phyloP scores from a whole-genome alignment of 192 early-diverging fungal genomes.

The Podila clonocystis region DNA sequence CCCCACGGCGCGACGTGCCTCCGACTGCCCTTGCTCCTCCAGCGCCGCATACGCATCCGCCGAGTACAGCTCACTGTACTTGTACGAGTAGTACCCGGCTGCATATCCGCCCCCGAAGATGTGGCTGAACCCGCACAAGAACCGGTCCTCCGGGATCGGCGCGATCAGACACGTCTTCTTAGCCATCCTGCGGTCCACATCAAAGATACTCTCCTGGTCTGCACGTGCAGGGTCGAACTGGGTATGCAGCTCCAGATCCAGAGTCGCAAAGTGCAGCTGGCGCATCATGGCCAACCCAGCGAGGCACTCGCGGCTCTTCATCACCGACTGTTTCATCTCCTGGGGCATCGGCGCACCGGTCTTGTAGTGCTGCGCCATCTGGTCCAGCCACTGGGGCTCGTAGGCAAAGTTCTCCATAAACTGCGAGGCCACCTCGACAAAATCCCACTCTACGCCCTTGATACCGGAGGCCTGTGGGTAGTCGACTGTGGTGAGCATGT shows the following conservation, averaged over 20 bases:
- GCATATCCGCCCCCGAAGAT: constrained; percentile 69
- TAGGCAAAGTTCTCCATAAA: constrained; percentile 74
- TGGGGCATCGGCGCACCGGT: constrained; percentile 62
- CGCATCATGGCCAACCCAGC: constrained; percentile 63
- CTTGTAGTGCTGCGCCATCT: constrained; percentile 61
- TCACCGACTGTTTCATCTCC: constrained; percentile 63
- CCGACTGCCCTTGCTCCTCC: constrained; percentile 54
- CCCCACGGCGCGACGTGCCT: constrained; percentile 34
- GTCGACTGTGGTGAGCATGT: constrained; percentile 68
- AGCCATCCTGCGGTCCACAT: constrained; percentile 60
- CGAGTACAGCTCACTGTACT: constrained; percentile 70
- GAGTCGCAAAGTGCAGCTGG: constrained; percentile 64
- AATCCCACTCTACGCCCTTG: constrained; percentile 73
- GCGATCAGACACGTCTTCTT: constrained; percentile 55
- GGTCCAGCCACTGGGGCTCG: constrained; percentile 61
- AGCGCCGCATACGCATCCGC: constrained; percentile 71
- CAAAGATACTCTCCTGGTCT: constrained; percentile 56
- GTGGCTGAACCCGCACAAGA: constrained; percentile 67
- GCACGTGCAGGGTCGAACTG: constrained; percentile 6
- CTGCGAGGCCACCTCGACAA: constrained; percentile 67
- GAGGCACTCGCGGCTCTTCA: constrained; percentile 56
- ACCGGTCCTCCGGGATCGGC: constrained; percentile 59
- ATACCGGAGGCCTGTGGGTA: constrained; percentile 68
- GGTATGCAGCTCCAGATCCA: constrained; percentile 62
- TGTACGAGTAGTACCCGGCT: constrained; percentile 72